phyloP scores from a whole-genome alignment of 2,329 filamentous ascomycete genomes.

The Cladosporium halotolerans region DNA sequence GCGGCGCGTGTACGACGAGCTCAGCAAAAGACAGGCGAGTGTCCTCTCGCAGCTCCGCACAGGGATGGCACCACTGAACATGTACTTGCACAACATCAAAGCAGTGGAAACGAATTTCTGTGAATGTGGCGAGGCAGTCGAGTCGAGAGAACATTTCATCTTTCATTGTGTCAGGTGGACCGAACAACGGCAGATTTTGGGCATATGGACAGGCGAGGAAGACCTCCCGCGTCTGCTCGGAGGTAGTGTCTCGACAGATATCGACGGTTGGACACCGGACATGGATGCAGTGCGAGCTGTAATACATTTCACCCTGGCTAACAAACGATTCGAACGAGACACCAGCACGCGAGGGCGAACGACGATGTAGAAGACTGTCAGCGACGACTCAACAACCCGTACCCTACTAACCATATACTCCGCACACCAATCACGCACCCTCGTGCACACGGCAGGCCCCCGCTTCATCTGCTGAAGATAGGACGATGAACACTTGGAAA shows the following conservation, averaged over 20 bases:
- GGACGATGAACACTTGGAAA: conserved; percentile 5
- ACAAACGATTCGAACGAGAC: not conserved
- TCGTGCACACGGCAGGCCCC: no score
- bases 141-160: conserved; percentile 5
- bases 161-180: not conserved
- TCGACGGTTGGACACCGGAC: conserved; percentile 1
- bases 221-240: not conserved
- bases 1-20: not conserved
- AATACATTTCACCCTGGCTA: not conserved
- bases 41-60: no score
- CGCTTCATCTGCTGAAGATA: not conserved
- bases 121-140: no score
- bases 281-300: conserved; percentile 5
- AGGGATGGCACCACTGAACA: not conserved
- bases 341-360: not conserved
- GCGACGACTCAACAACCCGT: no score
- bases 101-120: not conserved
- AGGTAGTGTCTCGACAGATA: not conserved
- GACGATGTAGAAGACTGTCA: no score
- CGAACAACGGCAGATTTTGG: not conserved
- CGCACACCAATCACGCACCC: no score
- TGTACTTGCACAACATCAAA: not conserved
- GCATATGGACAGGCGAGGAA: not conserved
- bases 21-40: no score
- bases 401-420: no score